A percentile compares a stretch with the other conserved stretches of the same genome.
Conservation (phyloP, 2,329 filamentous ascomycete species). For the Ceratocystis colombiana region DNA sequence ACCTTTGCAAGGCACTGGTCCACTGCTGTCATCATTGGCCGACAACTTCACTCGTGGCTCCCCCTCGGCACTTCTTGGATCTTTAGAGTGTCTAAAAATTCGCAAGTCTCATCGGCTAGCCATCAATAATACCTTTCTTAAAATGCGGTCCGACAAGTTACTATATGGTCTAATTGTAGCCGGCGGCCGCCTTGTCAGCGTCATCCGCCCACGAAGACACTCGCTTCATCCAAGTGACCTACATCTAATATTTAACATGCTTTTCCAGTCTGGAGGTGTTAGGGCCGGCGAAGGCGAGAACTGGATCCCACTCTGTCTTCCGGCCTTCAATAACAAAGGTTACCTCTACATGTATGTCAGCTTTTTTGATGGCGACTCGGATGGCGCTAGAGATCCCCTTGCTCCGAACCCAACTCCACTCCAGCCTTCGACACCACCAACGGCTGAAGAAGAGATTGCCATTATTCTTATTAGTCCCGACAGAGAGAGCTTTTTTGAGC, state of each 20-base stretch:
- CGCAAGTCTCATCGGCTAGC: conserved; percentile 74
- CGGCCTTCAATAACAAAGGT: conserved; percentile 91
- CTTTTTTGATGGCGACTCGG: conserved; percentile 59
- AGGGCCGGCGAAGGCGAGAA: conserved; percentile 87
- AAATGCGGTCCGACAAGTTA: conserved; percentile 63
- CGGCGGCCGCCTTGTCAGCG: conserved; percentile 84
- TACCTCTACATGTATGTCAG: conserved; percentile 99
- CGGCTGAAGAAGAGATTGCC: conserved; percentile 69
- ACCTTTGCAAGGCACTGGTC: conserved; percentile 83
- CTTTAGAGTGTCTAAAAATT: conserved; percentile 85
- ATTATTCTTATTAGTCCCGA: conserved; percentile 86
- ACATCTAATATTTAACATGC: conserved; percentile 97
- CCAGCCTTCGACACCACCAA: conserved; percentile 33
- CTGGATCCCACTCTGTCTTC: conserved; percentile 92
- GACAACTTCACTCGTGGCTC: conserved; percentile 93
- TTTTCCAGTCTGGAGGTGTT: conserved; percentile 88
- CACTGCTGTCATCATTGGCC: conserved; percentile 78
- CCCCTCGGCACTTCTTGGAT: conserved; percentile 74
- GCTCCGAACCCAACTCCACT: not conserved
- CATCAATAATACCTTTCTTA: conserved; percentile 82
- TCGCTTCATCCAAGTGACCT: conserved; percentile 91
- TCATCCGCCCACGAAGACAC: conserved; percentile 86
- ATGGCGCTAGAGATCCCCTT: not conserved
- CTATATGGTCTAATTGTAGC: conserved; percentile 92
- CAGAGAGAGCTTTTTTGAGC: conserved; percentile 84